These are phyloP conservation scores for Crithidia bombi DNA, from an alignment of 208 protist species.

Conservation along the genomic window DNA sequence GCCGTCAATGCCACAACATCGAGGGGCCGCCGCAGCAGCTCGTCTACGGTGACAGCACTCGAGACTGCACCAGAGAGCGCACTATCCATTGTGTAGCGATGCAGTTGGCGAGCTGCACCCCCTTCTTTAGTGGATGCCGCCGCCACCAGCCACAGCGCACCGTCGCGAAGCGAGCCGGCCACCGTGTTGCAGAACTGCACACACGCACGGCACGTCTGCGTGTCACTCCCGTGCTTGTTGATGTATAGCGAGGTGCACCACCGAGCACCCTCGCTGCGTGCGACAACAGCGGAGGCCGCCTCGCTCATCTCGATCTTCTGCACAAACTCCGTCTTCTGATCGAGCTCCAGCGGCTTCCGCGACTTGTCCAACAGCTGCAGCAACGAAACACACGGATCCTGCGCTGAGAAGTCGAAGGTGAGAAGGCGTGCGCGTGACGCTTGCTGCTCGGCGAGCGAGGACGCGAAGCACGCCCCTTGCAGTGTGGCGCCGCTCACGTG, in stretches of 20 bases:
- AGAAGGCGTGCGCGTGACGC: conserved; percentile 28
- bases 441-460: neutral
- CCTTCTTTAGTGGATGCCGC: neutral
- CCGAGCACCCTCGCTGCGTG: neutral
- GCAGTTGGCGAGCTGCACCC: neutral
- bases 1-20: conserved; percentile 25
- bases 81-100: conserved; percentile 3
- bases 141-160: conserved; percentile 21
- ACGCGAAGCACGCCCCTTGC: conserved; percentile 29
- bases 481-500: neutral
- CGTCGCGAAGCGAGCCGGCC: conserved; percentile 12
- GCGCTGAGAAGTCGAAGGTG: conserved; percentile 14
- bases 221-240: neutral
- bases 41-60: neutral
- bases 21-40: conserved; percentile 4
- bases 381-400: conserved; percentile 23
- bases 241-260: conserved; percentile 32
- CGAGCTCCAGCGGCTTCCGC: conserved; percentile 20
- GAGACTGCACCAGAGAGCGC: conserved; percentile 15
- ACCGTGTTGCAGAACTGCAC: conserved; percentile 11
- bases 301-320: conserved; percentile 14
- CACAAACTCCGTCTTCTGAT: conserved; percentile 14
- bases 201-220: neutral
- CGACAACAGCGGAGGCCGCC: conserved; percentile 14
- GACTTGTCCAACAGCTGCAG: conserved; percentile 21